A percentile compares a stretch with the other conserved stretches of the same genome.
phyloP scores from a whole-genome alignment of 306 rosid species.

The Acacia acuminata region DNA sequence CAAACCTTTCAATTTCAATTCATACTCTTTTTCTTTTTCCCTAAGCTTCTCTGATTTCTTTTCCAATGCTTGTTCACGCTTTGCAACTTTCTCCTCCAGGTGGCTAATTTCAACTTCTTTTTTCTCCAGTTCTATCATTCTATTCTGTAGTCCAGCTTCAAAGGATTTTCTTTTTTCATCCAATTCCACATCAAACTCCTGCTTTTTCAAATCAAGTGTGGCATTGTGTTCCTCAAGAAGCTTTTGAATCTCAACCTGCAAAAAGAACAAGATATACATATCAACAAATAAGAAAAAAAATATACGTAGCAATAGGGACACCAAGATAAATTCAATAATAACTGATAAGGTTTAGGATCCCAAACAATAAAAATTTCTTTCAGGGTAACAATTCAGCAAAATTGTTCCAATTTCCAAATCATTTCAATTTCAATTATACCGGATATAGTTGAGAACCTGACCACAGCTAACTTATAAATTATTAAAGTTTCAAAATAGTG shows the following conservation, averaged over 20 bases:
- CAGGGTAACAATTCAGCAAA: neutral
- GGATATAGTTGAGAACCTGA: neutral
- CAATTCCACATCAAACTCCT: slow-evolving; percentile 75
- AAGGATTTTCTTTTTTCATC: slow-evolving; percentile 74
- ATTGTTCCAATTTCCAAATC: neutral
- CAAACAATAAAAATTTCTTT: neutral
- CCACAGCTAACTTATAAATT: neutral
- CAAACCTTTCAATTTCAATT: slow-evolving; percentile 65
- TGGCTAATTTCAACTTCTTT: slow-evolving; percentile 87
- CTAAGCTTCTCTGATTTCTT: slow-evolving; percentile 80
- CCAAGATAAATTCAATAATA: neutral
- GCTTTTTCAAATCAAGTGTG: slow-evolving; percentile 64
- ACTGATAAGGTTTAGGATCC: neutral
- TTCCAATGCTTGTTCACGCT: slow-evolving; percentile 83
- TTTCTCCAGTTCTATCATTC: slow-evolving; percentile 71
- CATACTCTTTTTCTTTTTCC: slow-evolving; percentile 90
- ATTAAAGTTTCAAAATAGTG: slow-evolving; percentile 5
- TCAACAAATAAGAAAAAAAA: neutral
- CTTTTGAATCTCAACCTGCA: slow-evolving; percentile 85
- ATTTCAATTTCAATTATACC: slow-evolving; percentile 13
- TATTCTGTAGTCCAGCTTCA: slow-evolving; percentile 71
- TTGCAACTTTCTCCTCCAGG: slow-evolving; percentile 78
- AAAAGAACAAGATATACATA: slow-evolving; percentile 12
- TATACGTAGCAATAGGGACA: neutral
- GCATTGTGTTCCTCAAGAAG: slow-evolving; percentile 79